Evolutionary conservation across 257 asterid species (phyloP), one percentile per base, ranked within the genome.

Genomic region (Solanum tarijense): DNA sequence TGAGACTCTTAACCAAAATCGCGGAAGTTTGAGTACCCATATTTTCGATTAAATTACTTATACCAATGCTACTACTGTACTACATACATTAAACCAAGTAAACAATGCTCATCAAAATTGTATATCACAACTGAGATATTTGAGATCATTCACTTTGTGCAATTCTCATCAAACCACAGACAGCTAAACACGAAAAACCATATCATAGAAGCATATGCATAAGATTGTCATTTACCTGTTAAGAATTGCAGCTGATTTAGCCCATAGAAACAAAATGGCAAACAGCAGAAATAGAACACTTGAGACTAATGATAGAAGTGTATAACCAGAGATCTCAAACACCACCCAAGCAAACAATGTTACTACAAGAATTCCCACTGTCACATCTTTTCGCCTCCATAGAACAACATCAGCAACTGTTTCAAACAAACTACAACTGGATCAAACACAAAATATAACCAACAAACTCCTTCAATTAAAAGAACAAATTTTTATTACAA

Each of bases 371-470:
- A 97, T 91, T 34, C 94, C 94, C 71, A 90, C 82, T 3, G 96
- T 91, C 39, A 92, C 62, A 87, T 94, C 89, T 58, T 90, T 95
- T 43, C 86, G 75, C 91, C 96, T 93, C 98, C 98, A 97, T 84
- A 96, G 89, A 82, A 97, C 88, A 89, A 96, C 95, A 94, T 97
- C 99, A 86, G 97, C 98, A 89, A 90, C 99, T 95, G 96, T 43
- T 86, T 83, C 89, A 82, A 82, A 82, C 86, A 82, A 82, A 82
- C 86, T 48, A 82, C 31, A 82, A 48, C 65, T 82, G 31, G 38
- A 48, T 82, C 71, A 82, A 82, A 29, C 71, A 48, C 71, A 48
- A 48, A 82, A 87, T 31, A 88, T 12, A 46, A 52, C 43, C 83
- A 87, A 90, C 66, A 48, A 39, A 86, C 20, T 52, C 62, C 68